Evolutionary conservation across 2,329 filamentous ascomycete genomes (phyloP), one percentile per base, ranked within the genome.

Genomic region (Cladosporium halotolerans): DNA sequence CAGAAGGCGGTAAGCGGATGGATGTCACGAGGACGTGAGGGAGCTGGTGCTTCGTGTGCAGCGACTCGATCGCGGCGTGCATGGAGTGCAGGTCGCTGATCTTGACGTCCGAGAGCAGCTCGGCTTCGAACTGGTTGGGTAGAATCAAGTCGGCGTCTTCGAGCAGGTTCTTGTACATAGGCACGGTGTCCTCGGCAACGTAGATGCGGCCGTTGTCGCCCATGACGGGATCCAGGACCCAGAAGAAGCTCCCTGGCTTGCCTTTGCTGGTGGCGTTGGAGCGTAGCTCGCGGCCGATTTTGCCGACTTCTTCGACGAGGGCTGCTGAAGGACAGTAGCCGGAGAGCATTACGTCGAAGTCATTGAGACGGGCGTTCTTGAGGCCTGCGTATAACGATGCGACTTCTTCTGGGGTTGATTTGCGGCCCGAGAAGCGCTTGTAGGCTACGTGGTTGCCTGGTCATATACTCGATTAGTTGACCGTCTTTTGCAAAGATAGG

Each of bases 171-270:
- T 89, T 92, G 71, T 97, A 99, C 11, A 88, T 90, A 0, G 91
- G 91, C 13, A 97, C 88, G 3, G 95, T 89, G 59, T 95, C 89
- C 62, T 92, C 85, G 5, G 86, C 88, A 7, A 99, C 92, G 66
- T 99, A 99, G 10, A 99, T 77, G 60, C 81, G 83, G 46, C 90
- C 93, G 64, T 96, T 90, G 68, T 99, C 93, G 31, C 93, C 93
- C 93, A 99, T 99, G 45, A 99, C 93, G 0, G 95, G 93, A 69
- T 99, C 93, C 23, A 99, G 79, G 2, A 96, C 89, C 92, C 92
- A 97, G 73, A 97, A 97, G 74, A 97, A 96, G 43, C 79, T 83
- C 0, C 89, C 88, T 0, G 87, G 84, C 44, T 55, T 58, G 31
- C 31, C 14, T 32, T 76, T 78, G 11, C 73, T 75, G 34, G 73